Evolutionary conservation across 1,284 basidiomycete species (phyloP).

Genomic region (Veloboletus limbatus): DNA sequence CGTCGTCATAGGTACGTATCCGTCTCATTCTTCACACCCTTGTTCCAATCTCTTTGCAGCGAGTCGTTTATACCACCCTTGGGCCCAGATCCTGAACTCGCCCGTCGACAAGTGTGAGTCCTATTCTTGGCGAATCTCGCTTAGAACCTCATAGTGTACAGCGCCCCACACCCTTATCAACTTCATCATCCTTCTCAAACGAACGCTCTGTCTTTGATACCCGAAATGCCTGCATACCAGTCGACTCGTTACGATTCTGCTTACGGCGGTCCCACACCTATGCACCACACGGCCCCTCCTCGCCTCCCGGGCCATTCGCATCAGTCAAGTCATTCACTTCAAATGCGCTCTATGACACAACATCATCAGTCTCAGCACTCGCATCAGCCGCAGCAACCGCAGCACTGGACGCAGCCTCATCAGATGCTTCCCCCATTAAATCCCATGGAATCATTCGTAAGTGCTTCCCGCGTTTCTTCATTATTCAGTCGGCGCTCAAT

Average conservation of each 20-base stretch:
- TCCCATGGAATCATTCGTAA: conserved; percentile 60
- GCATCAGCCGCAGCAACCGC: conserved; percentile 37
- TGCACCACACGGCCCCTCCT: conserved; percentile 28
- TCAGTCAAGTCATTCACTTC: conserved; percentile 36
- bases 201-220: conserved; percentile 52
- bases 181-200: conserved; percentile 40
- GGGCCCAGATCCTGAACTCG: conserved; percentile 40
- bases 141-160: conserved; percentile 20
- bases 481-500: conserved; percentile 13
- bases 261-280: conserved; percentile 31
- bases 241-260: conserved; percentile 47
- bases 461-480: conserved; percentile 22
- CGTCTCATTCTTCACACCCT: neutral
- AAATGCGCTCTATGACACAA: conserved; percentile 44
- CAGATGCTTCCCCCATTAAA: conserved; percentile 42
- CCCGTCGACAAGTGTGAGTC: conserved; percentile 51
- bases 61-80: conserved; percentile 38
- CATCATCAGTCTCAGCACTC: conserved; percentile 29
- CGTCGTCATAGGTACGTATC: conserved; percentile 53
- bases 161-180: conserved; percentile 33
- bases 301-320: conserved; percentile 40
- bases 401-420: conserved; percentile 42
- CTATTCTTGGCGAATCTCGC: neutral
- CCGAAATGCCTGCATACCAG: conserved; percentile 55
- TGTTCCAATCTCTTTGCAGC: conserved; percentile 11